Percentiles rank a stretch among this genome's conserved stretches.
Evolutionary conservation across 2,329 filamentous ascomycete genomes (phyloP).

Genomic region (Thielaviopsis musarum): DNA sequence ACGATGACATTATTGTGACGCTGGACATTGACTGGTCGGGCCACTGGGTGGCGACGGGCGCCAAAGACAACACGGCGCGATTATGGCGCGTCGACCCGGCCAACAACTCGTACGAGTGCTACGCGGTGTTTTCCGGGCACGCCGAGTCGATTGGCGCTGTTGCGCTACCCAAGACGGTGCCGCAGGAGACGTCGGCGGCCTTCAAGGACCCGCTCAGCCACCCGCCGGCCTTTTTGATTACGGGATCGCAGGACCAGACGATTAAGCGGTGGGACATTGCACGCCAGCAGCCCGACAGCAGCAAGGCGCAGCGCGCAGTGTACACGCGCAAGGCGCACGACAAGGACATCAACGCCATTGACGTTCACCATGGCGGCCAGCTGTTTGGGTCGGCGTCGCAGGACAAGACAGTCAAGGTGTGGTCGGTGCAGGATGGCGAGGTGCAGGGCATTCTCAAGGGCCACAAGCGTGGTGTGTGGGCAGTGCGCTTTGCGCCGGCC

Average conservation of each 20-base stretch:
- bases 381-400: constrained; percentile 93
- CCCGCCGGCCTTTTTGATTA: constrained; percentile 71
- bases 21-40: constrained; percentile 94
- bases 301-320: constrained; percentile 41
- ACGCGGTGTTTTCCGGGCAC: constrained; percentile 73
- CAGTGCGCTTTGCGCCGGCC: constrained; percentile 72
- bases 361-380: constrained; percentile 55
- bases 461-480: constrained; percentile 92
- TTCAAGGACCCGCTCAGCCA: constrained; percentile 58
- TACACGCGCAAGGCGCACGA: constrained; percentile 95
- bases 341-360: constrained; percentile 95
- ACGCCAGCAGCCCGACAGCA: constrained; percentile 28
- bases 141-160: constrained; percentile 89
- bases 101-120: constrained; percentile 60
- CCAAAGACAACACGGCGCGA: constrained; percentile 89
- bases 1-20: constrained; percentile 90
- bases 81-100: constrained; percentile 74
- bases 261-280: constrained; percentile 86
- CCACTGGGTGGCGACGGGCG: constrained; percentile 86
- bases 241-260: constrained; percentile 88
- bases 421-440: constrained; percentile 79
- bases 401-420: constrained; percentile 93
- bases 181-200: constrained; percentile 51
- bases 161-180: constrained; percentile 55
- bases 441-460: constrained; percentile 81